Conservation (phyloP, 2,329 filamentous ascomycete species). For the Calcarisporium arbuscula region DNA sequence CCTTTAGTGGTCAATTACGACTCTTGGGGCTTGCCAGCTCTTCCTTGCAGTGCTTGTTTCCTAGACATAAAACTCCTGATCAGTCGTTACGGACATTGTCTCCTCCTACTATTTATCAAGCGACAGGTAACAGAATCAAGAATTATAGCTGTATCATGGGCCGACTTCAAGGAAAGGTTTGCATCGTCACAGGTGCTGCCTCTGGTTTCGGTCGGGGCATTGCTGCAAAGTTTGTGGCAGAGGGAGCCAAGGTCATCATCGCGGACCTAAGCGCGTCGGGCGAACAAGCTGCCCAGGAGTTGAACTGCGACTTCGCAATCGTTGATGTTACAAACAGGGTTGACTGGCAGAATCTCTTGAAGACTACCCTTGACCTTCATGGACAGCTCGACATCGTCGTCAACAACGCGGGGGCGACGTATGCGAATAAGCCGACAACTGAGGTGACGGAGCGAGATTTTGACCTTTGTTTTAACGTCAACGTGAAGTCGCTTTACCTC, state of each 20-base stretch:
- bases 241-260: conserved; percentile 56
- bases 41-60: too few species aligned
- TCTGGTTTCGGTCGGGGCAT: conserved; percentile 61
- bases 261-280: conserved; percentile 54
- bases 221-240: conserved; percentile 48
- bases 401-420: conserved; percentile 56
- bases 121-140: too few species aligned
- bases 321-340: conserved; percentile 45
- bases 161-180: conserved; percentile 34
- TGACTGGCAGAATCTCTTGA: conserved; percentile 49
- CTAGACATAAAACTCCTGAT: too few species aligned
- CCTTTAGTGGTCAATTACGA: too few species aligned
- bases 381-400: conserved; percentile 52
- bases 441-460: conserved; percentile 62
- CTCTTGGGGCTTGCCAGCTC: too few species aligned
- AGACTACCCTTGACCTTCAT: conserved; percentile 36
- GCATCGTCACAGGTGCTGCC: conserved; percentile 46
- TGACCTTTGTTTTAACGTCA: conserved; percentile 60
- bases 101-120: too few species aligned
- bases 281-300: conserved; percentile 35
- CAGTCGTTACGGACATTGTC: too few species aligned
- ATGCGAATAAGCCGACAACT: conserved; percentile 55
- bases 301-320: conserved; percentile 36
- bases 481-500: conserved; percentile 61
- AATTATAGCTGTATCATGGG: too few species aligned